Evolutionary conservation across 371 early-diverging fungal species (phyloP), one percentile per base, ranked within the genome.

Genomic region (Saksenaea oblongispora): DNA sequence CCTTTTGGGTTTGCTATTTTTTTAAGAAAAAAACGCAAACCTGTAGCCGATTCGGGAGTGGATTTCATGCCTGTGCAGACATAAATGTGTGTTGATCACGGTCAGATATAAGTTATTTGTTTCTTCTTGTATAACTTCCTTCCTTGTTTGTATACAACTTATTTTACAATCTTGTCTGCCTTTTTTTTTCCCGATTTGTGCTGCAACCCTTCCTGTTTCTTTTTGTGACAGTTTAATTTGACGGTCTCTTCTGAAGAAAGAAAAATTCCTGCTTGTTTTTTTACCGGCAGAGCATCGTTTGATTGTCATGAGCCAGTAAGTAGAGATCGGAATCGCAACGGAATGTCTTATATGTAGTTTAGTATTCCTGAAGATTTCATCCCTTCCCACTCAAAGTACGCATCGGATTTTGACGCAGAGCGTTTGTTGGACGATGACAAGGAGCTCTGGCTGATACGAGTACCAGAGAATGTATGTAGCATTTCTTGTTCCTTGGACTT

Each of bases 391-490:
- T 47, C 47, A 47, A 47, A 47, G 24, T 47, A 47, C 24, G 22
- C n/a, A 10, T 47, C 47, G 10, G 22, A 47, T 18, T 47, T 47
- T 22, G 47, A 47, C 22, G 47, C 47, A 9, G 47, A 47, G 22
- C 10, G 18, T 22, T 15, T 47, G 47, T 18, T 22, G 47, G 73
- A 74, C 59, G 75, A 78, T 41, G 83, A 79, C 58, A 76, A 76
- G 31, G 83, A 82, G 54, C 61, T 79, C 44, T 82, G 79, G 79
- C 56, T 82, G 37, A 79, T 79, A 61, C 79, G 79, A 36, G 68
- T 82, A 59, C 83, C 83, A 26, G 70, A 73, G 17, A 73, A 76
- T 60, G 83, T 79, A 72, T n/a, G 15, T n/a, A 44, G 17, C 39
- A 0, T 51, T 56, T 35, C 53, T 27, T n/a, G 2, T 31, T 31